Percentiles rank a stretch among this genome's conserved stretches.
phyloP scores from a whole-genome alignment of 2,329 filamentous ascomycete species.

The Phyllosticta ampelicida region DNA sequence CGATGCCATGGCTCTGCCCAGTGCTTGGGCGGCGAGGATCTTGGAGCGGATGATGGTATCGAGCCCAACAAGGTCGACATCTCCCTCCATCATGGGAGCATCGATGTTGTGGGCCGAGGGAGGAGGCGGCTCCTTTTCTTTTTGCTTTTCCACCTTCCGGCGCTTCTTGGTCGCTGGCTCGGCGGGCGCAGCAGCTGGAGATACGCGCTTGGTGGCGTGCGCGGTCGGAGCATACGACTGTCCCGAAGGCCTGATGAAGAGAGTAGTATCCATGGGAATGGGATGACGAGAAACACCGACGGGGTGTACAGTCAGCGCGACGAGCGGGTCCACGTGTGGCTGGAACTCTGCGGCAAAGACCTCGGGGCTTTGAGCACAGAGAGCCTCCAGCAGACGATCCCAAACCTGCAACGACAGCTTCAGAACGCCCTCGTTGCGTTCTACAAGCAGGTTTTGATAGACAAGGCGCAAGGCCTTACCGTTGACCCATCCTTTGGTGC shows the following conservation, averaged over 20 bases:
- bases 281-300: conserved; percentile 87
- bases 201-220: conserved; percentile 12
- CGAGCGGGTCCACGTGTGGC: conserved; percentile 65
- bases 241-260: conserved; percentile 92
- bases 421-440: conserved; percentile 75
- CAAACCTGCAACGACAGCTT: conserved; percentile 79
- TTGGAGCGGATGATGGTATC: conserved; percentile 83
- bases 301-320: conserved; percentile 77
- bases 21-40: conserved; percentile 73
- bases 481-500: conserved; percentile 81
- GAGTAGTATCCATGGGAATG: conserved; percentile 76
- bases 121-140: conserved; percentile 46
- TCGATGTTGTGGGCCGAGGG: conserved; percentile 80
- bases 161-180: conserved; percentile 67
- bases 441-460: conserved; percentile 91
- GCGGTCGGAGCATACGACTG: conserved; percentile 56
- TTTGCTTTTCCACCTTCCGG: conserved; percentile 64
- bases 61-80: conserved; percentile 84
- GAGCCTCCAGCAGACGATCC: conserved; percentile 61
- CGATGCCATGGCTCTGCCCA: conserved; percentile 71
- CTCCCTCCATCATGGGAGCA: conserved; percentile 94
- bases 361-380: conserved; percentile 50
- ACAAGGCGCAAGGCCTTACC: conserved; percentile 78
- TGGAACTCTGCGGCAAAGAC: conserved; percentile 63
- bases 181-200: conserved; percentile 26